Evolutionary conservation across 768 basidiomycete species (phyloP).

Genomic region (Paxillus ammoniavirescens): DNA sequence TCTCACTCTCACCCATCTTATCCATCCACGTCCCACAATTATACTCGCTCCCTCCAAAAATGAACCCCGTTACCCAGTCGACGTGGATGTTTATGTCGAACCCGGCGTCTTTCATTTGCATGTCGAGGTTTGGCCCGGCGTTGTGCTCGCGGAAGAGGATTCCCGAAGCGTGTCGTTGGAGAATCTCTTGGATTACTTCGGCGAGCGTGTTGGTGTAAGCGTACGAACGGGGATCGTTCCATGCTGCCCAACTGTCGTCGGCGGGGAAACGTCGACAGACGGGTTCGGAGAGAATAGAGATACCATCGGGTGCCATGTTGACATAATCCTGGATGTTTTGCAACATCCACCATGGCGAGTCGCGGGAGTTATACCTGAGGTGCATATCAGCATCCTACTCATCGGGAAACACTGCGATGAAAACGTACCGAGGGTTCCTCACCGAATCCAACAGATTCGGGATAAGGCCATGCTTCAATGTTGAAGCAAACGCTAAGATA

Average conservation of each 20-base stretch:
- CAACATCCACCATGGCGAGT: conserved; percentile 99
- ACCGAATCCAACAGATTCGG: conserved; percentile 94
- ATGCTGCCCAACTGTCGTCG: conserved; percentile 91
- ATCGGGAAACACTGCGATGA: neutral
- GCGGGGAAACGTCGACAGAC: conserved; percentile 93
- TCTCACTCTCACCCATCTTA: conserved; percentile 94
- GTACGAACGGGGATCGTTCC: conserved; percentile 86
- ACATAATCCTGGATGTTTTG: conserved; percentile 98
- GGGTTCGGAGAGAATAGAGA: conserved; percentile 72
- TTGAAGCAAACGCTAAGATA: conserved; percentile 90
- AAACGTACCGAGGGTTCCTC: conserved; percentile 69
- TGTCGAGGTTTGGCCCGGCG: conserved; percentile 94
- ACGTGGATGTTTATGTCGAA: conserved; percentile 92
- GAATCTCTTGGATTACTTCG: conserved; percentile 95
- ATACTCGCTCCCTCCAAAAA: conserved; percentile 78
- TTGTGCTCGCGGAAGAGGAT: conserved; percentile 96
- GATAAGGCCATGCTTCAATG: conserved; percentile 92
- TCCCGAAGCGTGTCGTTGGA: conserved; percentile 90
- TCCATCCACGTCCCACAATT: conserved; percentile 99
- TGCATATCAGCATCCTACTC: neutral
- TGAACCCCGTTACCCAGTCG: conserved; percentile 94
- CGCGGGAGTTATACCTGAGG: conserved; percentile 87
- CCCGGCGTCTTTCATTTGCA: conserved; percentile 91
- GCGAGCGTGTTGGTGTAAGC: conserved; percentile 78
- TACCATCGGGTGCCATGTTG: conserved; percentile 77